A percentile compares a stretch with the other conserved stretches of the same genome.
Conservation (phyloP, 1,284 basidiomycete genomes). For the Cryptococcus jaspeensis region DNA sequence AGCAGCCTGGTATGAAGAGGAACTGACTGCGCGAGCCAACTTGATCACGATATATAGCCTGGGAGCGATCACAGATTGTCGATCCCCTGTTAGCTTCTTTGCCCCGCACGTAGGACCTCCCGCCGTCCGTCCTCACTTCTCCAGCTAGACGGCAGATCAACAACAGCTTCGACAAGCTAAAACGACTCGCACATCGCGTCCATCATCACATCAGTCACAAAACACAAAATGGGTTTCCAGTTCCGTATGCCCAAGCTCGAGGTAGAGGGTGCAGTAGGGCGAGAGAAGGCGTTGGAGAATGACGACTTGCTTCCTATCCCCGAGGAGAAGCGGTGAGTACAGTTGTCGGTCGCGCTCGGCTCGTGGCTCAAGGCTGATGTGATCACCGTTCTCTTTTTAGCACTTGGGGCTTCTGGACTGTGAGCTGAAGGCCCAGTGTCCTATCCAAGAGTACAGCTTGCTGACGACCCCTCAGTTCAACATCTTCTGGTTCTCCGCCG, state of each 20-base stretch:
- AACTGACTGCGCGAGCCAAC: not conserved
- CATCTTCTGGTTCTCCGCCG: slow-evolving; percentile 36
- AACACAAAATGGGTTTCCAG: slow-evolving; percentile 7
- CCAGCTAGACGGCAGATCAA: not conserved
- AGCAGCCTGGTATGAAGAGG: not conserved
- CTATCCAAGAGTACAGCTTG: not conserved
- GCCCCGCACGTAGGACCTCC: too few species aligned
- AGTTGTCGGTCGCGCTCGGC: not conserved
- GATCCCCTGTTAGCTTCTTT: too few species aligned
- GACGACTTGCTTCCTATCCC: slow-evolving; percentile 39
- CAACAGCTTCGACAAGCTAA: too few species aligned
- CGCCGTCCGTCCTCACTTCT: not conserved
- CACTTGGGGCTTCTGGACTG: slow-evolving; percentile 33
- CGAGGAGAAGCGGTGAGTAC: slow-evolving; percentile 19
- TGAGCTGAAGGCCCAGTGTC: not conserved
- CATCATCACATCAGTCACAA: not conserved
- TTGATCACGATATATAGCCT: too few species aligned
- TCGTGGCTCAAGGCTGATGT: not conserved
- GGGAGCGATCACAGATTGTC: too few species aligned
- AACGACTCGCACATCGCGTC: not conserved
- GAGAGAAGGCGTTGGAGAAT: slow-evolving; percentile 31
- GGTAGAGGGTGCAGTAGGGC: slow-evolving; percentile 22
- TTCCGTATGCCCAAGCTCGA: slow-evolving; percentile 22
- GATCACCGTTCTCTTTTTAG: slow-evolving; percentile 2
- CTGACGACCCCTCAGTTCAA: slow-evolving; percentile 11